Evolutionary conservation across 805 yeast genomes (phyloP), one percentile per base, ranked within the genome.

Genomic region (Barnettozyma vustinii): DNA sequence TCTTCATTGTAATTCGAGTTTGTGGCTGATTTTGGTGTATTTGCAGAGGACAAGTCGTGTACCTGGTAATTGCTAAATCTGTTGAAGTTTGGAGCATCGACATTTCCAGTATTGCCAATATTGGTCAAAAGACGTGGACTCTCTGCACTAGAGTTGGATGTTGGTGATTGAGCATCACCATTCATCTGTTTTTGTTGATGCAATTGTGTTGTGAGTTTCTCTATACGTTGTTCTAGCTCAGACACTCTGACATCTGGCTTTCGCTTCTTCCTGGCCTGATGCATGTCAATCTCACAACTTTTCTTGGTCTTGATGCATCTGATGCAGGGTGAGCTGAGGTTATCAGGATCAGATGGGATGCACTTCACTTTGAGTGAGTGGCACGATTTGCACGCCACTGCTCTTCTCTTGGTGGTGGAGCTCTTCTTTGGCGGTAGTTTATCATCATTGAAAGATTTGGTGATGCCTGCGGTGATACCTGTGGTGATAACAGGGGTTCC

Each of bases 331-430:
- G 84, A 81, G 2, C 72, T 64, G 9, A 82, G 81, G 50, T 83
- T 77, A 27, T 70, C 43, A 0, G 70, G 68, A 59, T 83, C 83
- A 1, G 83, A 71, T 0, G 96, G 94, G 8, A 84, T 80, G 65
- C 97, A 90, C 56, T 84, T 81, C 32, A 90, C 96, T 61, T 90
- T 90, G 45, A 88, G 73, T 0, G 86, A 64, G 58, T 92, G 96
- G 61, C 97, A 90, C n/a, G 79, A 71, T 54, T 76, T 79, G 62
- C 87, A 82, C 1, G 87, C 87, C 13, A 78, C 80, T 0, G 83
- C 65, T 30, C 64, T 45, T 44, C 64, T 52, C 50, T 59, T 59
- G 19, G 45, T 45, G 9, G 20, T 16, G 18, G 44, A 25, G 15
- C 15, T 40, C 23, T 40, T 39, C 27, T 39, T 39, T 3, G 41